Conservation (phyloP, 2,329 filamentous ascomycete species). For the Seiridium unicorne region DNA sequence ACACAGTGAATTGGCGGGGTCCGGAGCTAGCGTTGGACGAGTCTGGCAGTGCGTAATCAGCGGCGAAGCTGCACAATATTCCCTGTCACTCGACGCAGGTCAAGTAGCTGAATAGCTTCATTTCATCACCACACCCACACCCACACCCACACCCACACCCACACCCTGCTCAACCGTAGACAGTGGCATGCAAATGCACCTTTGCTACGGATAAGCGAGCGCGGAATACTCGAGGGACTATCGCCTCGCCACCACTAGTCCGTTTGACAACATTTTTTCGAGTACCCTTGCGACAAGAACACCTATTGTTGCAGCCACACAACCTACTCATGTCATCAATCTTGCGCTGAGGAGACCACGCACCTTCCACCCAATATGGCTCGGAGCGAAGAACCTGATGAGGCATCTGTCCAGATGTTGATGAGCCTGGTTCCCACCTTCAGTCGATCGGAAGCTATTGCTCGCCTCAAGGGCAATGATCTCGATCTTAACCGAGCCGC, state of each 20-base stretch:
- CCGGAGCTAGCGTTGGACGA: background rate
- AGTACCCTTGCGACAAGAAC: background rate
- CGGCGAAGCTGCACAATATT: background rate
- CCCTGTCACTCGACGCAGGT: background rate
- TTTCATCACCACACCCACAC: background rate
- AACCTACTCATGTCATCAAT: background rate
- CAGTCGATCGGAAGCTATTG: background rate
- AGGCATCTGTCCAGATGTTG: background rate
- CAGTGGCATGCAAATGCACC: background rate
- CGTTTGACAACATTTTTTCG: no score
- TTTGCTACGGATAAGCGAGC: background rate
- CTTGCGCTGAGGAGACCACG: no score
- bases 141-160: background rate
- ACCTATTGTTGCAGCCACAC: background rate
- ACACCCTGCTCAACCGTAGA: background rate
- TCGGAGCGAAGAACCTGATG: background rate
- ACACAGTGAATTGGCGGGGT: background rate
- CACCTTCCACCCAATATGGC: conserved; percentile 4
- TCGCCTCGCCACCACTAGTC: no score
- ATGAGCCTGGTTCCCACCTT: background rate
- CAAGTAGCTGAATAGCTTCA: background rate
- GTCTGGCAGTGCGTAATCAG: background rate
- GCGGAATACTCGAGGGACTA: no score
- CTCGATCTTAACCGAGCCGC: conserved; percentile 48
- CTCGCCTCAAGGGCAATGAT: conserved; percentile 35